Evolutionary conservation across 139 green algal species (phyloP).

Genomic region (Diplosphaera chodatii): DNA sequence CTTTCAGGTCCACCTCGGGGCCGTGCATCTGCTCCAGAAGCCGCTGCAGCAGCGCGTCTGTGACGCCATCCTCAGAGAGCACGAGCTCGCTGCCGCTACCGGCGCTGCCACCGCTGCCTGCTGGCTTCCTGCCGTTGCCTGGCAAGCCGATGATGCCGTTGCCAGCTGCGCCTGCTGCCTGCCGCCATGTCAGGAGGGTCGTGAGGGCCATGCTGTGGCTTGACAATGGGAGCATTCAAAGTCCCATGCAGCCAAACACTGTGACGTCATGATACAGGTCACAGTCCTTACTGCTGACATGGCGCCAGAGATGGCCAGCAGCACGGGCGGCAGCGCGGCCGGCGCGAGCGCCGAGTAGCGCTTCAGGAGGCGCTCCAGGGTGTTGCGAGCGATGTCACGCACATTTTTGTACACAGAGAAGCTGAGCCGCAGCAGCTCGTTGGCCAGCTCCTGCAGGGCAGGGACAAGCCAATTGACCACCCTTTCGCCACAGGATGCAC

Average conservation of each 20-base stretch:
- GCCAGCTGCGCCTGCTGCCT: too few relatives aligned
- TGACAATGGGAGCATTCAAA: too few relatives aligned
- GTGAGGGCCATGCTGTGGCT: too few relatives aligned
- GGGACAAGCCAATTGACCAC: too few relatives aligned
- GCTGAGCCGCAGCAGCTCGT: slow-evolving; percentile 20
- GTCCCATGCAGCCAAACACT: too few relatives aligned
- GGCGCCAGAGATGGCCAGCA: slow-evolving; percentile 5
- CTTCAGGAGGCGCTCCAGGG: slow-evolving; percentile 45
- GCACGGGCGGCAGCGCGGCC: slow-evolving; percentile 24
- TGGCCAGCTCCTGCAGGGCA: neutral
- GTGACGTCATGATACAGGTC: too few relatives aligned
- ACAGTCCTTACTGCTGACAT: neutral
- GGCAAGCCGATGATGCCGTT: too few relatives aligned
- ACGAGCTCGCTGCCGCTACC: neutral
- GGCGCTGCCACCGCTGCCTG: too few relatives aligned
- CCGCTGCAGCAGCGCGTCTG: slow-evolving; percentile 7
- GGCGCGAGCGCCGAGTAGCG: slow-evolving; percentile 47
- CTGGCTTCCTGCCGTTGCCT: too few relatives aligned
- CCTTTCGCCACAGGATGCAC: too few relatives aligned
- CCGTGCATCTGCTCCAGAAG: slow-evolving; percentile 4
- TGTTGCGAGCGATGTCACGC: neutral
- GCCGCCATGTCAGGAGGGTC: too few relatives aligned
- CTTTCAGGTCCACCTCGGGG: neutral
- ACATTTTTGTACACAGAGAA: slow-evolving; percentile 35
- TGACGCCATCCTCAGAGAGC: neutral